Base-by-base conservation (phyloP, 352 stramenopile genomes). In the Phytophthora hibernalis region DNA sequence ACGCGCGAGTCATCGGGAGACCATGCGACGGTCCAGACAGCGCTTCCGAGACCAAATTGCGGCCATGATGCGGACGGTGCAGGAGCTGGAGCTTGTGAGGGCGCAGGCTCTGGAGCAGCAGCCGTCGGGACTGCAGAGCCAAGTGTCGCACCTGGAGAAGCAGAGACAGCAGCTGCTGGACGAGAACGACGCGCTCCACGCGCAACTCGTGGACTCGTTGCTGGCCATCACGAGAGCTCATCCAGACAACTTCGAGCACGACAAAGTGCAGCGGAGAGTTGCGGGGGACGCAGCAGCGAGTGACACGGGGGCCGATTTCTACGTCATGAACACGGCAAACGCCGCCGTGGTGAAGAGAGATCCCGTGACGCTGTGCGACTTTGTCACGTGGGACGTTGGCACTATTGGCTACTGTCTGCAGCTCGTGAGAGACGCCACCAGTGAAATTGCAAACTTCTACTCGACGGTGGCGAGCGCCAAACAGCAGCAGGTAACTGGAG, bases 11-110 rank as follows among this genome's bases (percentile, higher is more conserved):
- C 70, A 78, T 48, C 66, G 70, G 22, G 70, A 78, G 61, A 75
- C 70, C 30, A 78, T 78, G 70, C 61, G 70, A 12, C 67, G 70
- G n/a, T 78, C 70, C 2, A 42, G 70, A 28, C 65, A 78, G 66
- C 57, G 70, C 13, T 78, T 78, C 57, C 59, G 66, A 1, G 70
- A 78, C 61, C 61, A 74, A 44, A 66, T 78, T 24, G 61, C 56
- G 43, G 60, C 55, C 11, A 78, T 78, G 70, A 45, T 70, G 44
- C 37, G 26, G n/a, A 78, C 66, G 38, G 70, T 78, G 49, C 40
- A 66, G 20, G 50, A 69, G 9, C 47, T 78, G 31, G 70, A 78
- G 35, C 9, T 18, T 13, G 47, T 70, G 18, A 72, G 65, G 43
- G 53, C 45, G n/a, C 37, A 56, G 31, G 61, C 56, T 3, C n/a